Evolutionary conservation across 83 land plant species (phyloP).

Genomic region (Diphasiastrum complanatum): DNA sequence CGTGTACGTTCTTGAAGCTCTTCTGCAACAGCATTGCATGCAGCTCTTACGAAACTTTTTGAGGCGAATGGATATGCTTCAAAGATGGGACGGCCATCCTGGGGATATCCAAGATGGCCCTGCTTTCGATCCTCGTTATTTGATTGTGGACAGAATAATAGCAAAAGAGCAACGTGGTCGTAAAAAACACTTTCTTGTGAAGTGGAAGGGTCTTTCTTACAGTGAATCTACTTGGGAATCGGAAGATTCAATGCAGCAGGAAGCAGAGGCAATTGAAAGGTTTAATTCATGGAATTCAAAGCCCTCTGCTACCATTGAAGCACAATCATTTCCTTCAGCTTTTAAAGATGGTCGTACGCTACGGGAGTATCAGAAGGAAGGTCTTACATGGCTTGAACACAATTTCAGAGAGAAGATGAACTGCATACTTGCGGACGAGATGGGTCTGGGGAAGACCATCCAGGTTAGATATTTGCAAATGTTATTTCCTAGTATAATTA

Average conservation of each 20-base stretch:
- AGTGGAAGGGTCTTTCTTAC: slow-evolving; percentile 32
- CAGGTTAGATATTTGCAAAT: slow-evolving; percentile 3
- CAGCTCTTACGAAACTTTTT: slow-evolving; percentile 17
- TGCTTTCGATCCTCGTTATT: slow-evolving; percentile 31
- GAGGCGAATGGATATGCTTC: slow-evolving; percentile 21
- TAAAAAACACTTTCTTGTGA: slow-evolving; percentile 20
- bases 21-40: neutral
- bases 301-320: too few species aligned
- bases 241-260: slow-evolving; percentile 18
- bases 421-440: slow-evolving; percentile 27
- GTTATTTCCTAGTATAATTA: neutral
- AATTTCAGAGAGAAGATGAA: slow-evolving; percentile 13
- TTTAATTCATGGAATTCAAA: neutral
- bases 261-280: slow-evolving; percentile 6
- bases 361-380: slow-evolving; percentile 19
- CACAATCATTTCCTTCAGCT: too few species aligned
- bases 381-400: slow-evolving; percentile 16
- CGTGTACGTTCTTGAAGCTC: slow-evolving; percentile 8
- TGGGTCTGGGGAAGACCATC: slow-evolving; percentile 24
- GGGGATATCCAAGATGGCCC: slow-evolving; percentile 19
- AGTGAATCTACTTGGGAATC: slow-evolving; percentile 32
- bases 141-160: slow-evolving; percentile 22
- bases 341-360: slow-evolving; percentile 20
- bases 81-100: slow-evolving; percentile 26
- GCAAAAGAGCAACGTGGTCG: slow-evolving; percentile 15